phyloP scores from a whole-genome alignment of 176 grass and related monocot species.

The Oryza officinalis region DNA sequence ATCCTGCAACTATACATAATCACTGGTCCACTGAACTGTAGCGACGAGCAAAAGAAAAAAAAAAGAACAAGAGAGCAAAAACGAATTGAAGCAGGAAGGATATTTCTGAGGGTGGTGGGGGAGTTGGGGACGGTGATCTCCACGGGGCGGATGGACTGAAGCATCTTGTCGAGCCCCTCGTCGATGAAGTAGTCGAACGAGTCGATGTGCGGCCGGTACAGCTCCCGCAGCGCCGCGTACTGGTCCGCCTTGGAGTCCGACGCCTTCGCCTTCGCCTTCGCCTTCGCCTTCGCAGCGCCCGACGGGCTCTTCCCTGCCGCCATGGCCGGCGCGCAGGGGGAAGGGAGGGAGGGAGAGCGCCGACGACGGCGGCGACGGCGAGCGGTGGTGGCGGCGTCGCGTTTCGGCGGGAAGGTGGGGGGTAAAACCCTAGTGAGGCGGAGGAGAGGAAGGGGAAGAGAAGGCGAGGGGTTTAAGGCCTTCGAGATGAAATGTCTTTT shows the following conservation, averaged over 20 bases:
- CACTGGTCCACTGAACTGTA: background rate
- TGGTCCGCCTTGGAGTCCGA: constrained; percentile 32
- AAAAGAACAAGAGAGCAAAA: background rate
- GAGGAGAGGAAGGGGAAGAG: background rate
- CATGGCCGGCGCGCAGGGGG: background rate
- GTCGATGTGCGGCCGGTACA: constrained; percentile 80
- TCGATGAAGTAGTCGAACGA: constrained; percentile 88
- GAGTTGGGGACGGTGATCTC: constrained; percentile 58
- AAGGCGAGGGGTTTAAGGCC: background rate
- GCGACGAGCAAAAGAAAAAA: background rate
- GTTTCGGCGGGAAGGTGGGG: constrained; percentile 30
- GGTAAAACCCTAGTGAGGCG: background rate
- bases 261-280: no score
- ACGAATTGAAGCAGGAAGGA: constrained; percentile 47
- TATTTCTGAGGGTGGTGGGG: constrained; percentile 68
- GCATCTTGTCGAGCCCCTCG: constrained; percentile 64
- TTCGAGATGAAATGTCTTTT: background rate
- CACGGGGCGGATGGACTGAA: constrained; percentile 51
- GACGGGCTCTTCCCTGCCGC: background rate
- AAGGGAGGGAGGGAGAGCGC: background rate
- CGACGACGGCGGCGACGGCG: background rate
- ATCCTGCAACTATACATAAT: background rate
- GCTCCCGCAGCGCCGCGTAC: constrained; percentile 54
- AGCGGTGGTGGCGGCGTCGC: background rate
- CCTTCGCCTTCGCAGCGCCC: background rate